These are phyloP conservation scores for Pouteria campechiana DNA, from an alignment of 179 eudicot genomes.

Conservation along the genomic window DNA sequence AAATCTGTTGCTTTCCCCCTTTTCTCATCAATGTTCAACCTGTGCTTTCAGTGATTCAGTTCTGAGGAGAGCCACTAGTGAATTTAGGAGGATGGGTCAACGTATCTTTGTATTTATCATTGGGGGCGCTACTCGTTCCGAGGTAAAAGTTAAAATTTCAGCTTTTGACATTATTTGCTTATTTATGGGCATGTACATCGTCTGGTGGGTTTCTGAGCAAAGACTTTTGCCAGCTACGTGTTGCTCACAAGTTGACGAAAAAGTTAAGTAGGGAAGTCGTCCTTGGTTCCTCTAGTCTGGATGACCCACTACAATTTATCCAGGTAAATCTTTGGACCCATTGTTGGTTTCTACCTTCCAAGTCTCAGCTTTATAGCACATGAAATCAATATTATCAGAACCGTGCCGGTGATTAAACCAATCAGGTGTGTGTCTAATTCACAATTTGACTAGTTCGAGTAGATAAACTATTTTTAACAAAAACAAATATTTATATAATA, in stretches of 20 bases:
- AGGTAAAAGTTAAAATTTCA: slow-evolving; percentile 44
- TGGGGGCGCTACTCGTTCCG: slow-evolving; percentile 95
- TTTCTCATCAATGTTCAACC: slow-evolving; percentile 1
- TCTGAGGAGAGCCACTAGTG: slow-evolving; percentile 38
- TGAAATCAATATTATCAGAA: too few relatives aligned
- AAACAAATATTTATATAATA: too few relatives aligned
- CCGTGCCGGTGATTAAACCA: too few relatives aligned
- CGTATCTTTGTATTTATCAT: slow-evolving; percentile 79
- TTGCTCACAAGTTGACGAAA: slow-evolving; percentile 82
- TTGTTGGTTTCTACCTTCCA: too few relatives aligned
- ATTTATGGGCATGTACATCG: not conserved
- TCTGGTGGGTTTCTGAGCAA: not conserved
- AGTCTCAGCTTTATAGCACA: slow-evolving; percentile 1
- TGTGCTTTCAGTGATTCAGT: slow-evolving; percentile 52
- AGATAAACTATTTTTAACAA: too few relatives aligned
- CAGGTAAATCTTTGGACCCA: slow-evolving; percentile 33
- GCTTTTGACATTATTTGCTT: too few relatives aligned
- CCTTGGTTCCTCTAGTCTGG: slow-evolving; percentile 74
- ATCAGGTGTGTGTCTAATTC: not conserved
- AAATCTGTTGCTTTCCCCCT: not conserved
- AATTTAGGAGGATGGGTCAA: slow-evolving; percentile 70
- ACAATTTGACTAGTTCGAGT: not conserved
- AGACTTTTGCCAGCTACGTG: slow-evolving; percentile 48
- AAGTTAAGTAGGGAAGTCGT: slow-evolving; percentile 78
- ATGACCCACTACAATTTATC: slow-evolving; percentile 75